Conservation (phyloP, 371 early-diverging fungal species). For the Parasitella parasitica region DNA sequence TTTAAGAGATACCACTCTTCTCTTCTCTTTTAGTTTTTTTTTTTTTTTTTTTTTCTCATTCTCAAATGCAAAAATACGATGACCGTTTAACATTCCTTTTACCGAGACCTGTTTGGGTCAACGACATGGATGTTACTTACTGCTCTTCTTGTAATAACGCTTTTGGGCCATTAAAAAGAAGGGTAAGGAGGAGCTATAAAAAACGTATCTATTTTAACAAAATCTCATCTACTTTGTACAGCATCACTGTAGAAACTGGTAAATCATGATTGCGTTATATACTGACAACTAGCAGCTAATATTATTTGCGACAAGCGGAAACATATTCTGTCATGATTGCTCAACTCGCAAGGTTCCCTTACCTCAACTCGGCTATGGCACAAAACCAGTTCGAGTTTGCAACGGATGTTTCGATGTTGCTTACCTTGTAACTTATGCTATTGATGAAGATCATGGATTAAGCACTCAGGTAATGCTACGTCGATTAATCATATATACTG, state of each 20-base stretch:
- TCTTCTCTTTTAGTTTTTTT: background rate
- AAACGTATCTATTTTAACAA: background rate
- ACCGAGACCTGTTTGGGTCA: slow-evolving; percentile 53
- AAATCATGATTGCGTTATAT: background rate
- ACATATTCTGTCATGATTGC: slow-evolving; percentile 64
- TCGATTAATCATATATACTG: background rate
- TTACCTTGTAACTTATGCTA: slow-evolving; percentile 60
- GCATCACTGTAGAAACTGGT: slow-evolving; percentile 75
- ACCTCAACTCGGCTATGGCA: slow-evolving; percentile 62
- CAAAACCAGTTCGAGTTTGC: slow-evolving; percentile 62
- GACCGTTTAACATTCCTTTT: slow-evolving; percentile 44
- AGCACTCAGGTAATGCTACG: slow-evolving; percentile 52
- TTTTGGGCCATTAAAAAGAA: slow-evolving; percentile 47
- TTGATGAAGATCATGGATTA: slow-evolving; percentile 61
- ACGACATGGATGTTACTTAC: slow-evolving; percentile 45
- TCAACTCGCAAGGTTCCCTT: slow-evolving; percentile 57
- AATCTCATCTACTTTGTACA: slow-evolving; percentile 11
- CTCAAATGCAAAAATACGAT: slow-evolving; percentile 30
- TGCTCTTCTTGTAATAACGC: slow-evolving; percentile 38
- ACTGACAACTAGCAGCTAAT: background rate
- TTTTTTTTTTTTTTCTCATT: background rate
- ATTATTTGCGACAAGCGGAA: slow-evolving; percentile 45
- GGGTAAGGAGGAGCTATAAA: slow-evolving; percentile 26
- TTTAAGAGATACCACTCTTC: background rate
- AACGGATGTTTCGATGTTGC: slow-evolving; percentile 64